Percentiles rank a stretch among this genome's conserved stretches.
These are phyloP conservation scores for Phytophthora kernoviae DNA, from an alignment of 352 stramenopile genomes.

Conservation along the genomic window DNA sequence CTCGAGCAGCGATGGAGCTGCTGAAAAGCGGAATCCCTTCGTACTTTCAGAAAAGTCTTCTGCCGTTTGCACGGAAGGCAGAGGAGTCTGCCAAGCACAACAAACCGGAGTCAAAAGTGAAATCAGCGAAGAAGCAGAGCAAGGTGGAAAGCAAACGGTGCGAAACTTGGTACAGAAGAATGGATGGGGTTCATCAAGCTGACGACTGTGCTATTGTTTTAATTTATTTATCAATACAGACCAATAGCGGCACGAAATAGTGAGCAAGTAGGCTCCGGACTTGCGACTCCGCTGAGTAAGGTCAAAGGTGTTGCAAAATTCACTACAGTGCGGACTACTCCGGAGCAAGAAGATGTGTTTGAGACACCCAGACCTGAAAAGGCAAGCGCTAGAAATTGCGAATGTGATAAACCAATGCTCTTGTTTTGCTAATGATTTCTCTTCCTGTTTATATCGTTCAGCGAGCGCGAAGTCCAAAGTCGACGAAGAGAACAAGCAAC, in stretches of 20 bases:
- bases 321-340: background rate
- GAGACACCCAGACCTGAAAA: slow-evolving; percentile 24
- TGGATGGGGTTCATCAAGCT: background rate
- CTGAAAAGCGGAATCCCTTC: slow-evolving; percentile 61
- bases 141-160: slow-evolving; percentile 11
- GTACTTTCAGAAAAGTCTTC: slow-evolving; percentile 41
- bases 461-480: slow-evolving; percentile 1
- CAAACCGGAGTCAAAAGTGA: slow-evolving; percentile 10
- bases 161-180: background rate
- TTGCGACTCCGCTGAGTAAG: background rate
- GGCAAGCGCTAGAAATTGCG: slow-evolving; percentile 6
- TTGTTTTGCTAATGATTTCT: background rate
- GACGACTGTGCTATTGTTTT: no score
- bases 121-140: slow-evolving; percentile 9
- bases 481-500: slow-evolving; percentile 15
- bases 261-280: background rate
- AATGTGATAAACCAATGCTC: background rate
- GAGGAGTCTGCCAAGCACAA: background rate
- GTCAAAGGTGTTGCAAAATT: background rate
- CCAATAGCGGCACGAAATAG: background rate
- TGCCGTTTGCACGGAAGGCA: slow-evolving; percentile 26
- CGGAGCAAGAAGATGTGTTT: slow-evolving; percentile 10
- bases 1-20: slow-evolving; percentile 46
- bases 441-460: slow-evolving; percentile 1
- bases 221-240: no score